Base-by-base conservation (phyloP, 2,329 filamentous ascomycete genomes). In the Alternaria sp. region DNA sequence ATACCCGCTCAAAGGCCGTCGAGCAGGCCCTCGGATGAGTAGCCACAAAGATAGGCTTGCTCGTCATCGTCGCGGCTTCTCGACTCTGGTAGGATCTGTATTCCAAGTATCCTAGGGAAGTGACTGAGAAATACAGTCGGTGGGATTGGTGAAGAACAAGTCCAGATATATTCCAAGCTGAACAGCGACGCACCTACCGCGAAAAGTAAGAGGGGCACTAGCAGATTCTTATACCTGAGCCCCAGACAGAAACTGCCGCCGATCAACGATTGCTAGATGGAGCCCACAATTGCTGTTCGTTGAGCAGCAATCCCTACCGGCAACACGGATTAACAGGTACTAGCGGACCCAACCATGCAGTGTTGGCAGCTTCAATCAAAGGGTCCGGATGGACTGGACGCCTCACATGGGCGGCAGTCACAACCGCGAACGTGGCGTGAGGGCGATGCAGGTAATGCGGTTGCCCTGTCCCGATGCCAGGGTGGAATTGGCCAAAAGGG, bases 1-100 rank as follows among this genome's bases (percentile, higher is more conserved):
- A 77, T 85, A 96, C 95, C 81, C 95, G 87, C 85, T 99, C 96
- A 83, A 98, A 99, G 28, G 96, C 96, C 53, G 96, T 98, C 61
- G 94, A 97, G 84, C 94, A 97, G 69, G 95, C 93, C 81, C 96
- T 87, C 37, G 96, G 96, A 82, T 98, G 95, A 74, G 96, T 98
- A 61, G 91, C 93, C 75, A 96, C 90, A 80, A 98, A 98, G 80
- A 98, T 92, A 43, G 92, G 91, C 78, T 90, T 96, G 79, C 83
- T 86, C 71, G 90, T 89, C 91, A 94, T 94, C 12, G 21, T 75
- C 60, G 45, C n/a, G 28, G 43, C 60, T 45, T 61, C 25, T 63
- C 56, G 58, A 65, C 33, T 61, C 14, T 49, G 23, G 61, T 37
- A 58, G 55, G 59, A 67, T 71, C 70, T 73, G 46, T 74, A 47